Evolutionary conservation across 2,329 filamentous ascomycete species (phyloP).

Genomic region (Huntiella savannae): DNA sequence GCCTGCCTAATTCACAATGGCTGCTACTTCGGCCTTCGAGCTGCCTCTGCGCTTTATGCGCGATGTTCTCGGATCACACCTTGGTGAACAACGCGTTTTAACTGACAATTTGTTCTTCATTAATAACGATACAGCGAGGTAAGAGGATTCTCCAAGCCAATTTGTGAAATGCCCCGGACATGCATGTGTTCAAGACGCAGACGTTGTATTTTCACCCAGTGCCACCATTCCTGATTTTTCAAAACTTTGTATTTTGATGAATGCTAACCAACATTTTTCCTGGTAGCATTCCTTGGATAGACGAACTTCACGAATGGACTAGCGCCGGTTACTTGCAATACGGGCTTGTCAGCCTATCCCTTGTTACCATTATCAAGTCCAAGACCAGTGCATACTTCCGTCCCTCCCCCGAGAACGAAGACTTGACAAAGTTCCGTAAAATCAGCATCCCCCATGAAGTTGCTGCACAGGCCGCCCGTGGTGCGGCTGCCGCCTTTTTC

Average conservation of each 20-base stretch:
- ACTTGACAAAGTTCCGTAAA: conserved; percentile 8
- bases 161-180: background rate
- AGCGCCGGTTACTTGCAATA: conserved; percentile 6
- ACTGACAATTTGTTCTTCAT: background rate
- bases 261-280: too few relatives aligned
- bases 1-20: too few relatives aligned
- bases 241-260: too few relatives aligned
- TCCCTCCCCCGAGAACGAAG: background rate
- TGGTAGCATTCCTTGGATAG: conserved; percentile 9
- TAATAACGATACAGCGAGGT: too few relatives aligned
- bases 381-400: background rate
- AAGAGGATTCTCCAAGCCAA: background rate
- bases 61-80: conserved; percentile 2
- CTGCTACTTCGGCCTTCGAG: too few relatives aligned
- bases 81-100: conserved; percentile 2
- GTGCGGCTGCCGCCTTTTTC: conserved; percentile 22
- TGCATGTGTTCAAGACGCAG: too few relatives aligned
- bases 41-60: conserved; percentile 4
- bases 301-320: background rate
- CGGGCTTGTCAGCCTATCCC: conserved; percentile 3
- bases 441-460: conserved; percentile 20
- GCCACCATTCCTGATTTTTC: too few relatives aligned
- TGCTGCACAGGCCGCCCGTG: conserved; percentile 22
- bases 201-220: too few relatives aligned
- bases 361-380: background rate